These are phyloP conservation scores for Pyrus communis DNA, from an alignment of 306 rosid species.

Conservation along the genomic window DNA sequence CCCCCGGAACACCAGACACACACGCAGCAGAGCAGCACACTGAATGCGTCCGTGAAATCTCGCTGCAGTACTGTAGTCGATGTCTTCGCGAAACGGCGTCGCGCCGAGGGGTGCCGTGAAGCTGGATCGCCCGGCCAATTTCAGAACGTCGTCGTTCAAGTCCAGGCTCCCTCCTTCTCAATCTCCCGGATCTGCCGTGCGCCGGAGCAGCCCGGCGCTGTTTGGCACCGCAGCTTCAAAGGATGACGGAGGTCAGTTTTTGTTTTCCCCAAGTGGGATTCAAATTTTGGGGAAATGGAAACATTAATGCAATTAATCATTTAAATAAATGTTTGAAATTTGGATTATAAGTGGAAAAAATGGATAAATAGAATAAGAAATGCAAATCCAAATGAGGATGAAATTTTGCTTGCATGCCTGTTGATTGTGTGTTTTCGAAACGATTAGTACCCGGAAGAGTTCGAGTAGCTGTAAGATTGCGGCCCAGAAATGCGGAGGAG, in stretches of 20 bases:
- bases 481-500: conserved; percentile 87
- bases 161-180: conserved; percentile 19
- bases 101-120: conserved; percentile 18
- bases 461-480: conserved; percentile 86
- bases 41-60: background rate
- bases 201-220: conserved; percentile 31
- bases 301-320: background rate
- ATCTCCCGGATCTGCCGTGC: conserved; percentile 37
- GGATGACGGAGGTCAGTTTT: conserved; percentile 33
- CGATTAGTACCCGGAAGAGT: conserved; percentile 83
- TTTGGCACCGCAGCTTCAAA: conserved; percentile 14
- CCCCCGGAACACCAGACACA: background rate
- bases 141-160: conserved; percentile 38
- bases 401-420: background rate
- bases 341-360: background rate
- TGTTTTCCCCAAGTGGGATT: background rate
- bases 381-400: background rate
- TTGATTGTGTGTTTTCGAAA: background rate
- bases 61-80: background rate
- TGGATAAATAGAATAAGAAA: background rate
- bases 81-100: conserved; percentile 30
- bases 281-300: background rate
- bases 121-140: conserved; percentile 38
- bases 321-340: background rate
- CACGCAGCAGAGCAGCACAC: background rate